Evolutionary conservation across 2,329 filamentous ascomycete genomes (phyloP), one percentile per base, ranked within the genome.

Genomic region (Aspergillus cejpii): DNA sequence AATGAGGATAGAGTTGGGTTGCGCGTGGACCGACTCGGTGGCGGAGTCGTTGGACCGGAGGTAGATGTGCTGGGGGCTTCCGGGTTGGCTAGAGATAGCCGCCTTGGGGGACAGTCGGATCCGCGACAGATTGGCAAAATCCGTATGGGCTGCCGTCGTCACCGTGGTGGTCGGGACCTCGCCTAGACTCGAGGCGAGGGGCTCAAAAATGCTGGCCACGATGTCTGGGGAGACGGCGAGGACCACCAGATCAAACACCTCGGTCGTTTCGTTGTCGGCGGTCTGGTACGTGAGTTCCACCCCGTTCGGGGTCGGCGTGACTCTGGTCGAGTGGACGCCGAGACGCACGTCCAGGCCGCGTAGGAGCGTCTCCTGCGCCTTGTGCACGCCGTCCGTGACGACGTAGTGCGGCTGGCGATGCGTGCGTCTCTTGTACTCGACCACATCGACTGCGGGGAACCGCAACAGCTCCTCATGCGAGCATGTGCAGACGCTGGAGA

Each of bases 161-260:
- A 79, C 74, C 1, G 61, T 54, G 2, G 63, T 64, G 0, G 73
- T 76, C 0, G 77, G 77, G 11, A 79, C 21, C 8, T 23, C 17
- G 2, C 29, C 19, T 8, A 34, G 31, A 17, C 8, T 19, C 8
- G 14, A 12, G 8, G 31, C 2, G 14, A 77, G 52, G 0, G 74
- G 74, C 1, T 58, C 50, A 47, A 75, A 80, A 10, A 81, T 66
- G 5, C 58, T 59, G 4, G 67, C 71, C 0, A 73, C 74, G 3
- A 77, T 69, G 49, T 78, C 70, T 0, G 78, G 78, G 0, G 77
- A 72, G 1, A 80, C 74, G 1, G 75, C 76, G 1, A 80, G 64
- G n/a, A 80, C 62, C 0, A 77, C 74, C 1, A 64, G 37, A 23
- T 53, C 49, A 34, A 50, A 52, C 15, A 24, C 36, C 28, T 37